Evolutionary conservation across 305 asterid species (phyloP).

Genomic region (Nicotiana rustica): DNA sequence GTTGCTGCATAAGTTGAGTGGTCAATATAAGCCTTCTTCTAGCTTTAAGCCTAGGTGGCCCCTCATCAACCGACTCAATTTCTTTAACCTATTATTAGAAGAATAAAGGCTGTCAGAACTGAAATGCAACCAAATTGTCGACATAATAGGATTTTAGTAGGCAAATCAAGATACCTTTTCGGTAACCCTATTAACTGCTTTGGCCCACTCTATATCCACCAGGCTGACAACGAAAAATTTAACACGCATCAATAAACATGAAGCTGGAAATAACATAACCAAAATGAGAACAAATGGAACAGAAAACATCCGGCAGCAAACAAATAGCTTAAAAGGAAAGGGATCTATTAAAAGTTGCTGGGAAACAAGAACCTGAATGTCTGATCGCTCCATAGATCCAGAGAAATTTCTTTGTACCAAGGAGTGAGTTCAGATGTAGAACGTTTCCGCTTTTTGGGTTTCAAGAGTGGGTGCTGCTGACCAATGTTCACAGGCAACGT

Average conservation of each 20-base stretch:
- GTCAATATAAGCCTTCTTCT: slow-evolving; percentile 77
- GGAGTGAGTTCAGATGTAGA: slow-evolving; percentile 65
- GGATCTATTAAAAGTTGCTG: slow-evolving; percentile 18
- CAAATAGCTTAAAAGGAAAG: slow-evolving; percentile 21
- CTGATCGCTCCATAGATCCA: slow-evolving; percentile 51
- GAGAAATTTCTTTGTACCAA: slow-evolving; percentile 73
- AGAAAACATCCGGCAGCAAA: not conserved
- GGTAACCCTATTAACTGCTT: slow-evolving; percentile 55
- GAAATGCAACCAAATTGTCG: slow-evolving; percentile 18
- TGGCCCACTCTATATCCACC: slow-evolving; percentile 68
- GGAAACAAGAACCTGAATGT: slow-evolving; percentile 57
- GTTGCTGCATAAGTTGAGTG: slow-evolving; percentile 82
- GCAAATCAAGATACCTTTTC: slow-evolving; percentile 61
- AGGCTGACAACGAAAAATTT: slow-evolving; percentile 50
- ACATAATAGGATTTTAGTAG: slow-evolving; percentile 35
- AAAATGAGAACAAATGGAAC: slow-evolving; percentile 1
- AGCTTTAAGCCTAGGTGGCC: slow-evolving; percentile 54
- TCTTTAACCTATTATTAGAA: slow-evolving; percentile 59
- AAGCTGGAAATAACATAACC: slow-evolving; percentile 23
- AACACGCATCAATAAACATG: slow-evolving; percentile 25
- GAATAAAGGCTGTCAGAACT: slow-evolving; percentile 33
- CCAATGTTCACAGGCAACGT: slow-evolving; percentile 32
- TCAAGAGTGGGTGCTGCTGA: slow-evolving; percentile 52
- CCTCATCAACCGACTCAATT: slow-evolving; percentile 61
- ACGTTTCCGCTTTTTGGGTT: slow-evolving; percentile 72